Percentiles rank a stretch among this genome's conserved stretches.
Conservation (phyloP, 2,329 filamentous ascomycete species). For the Epichloe amarillans region DNA sequence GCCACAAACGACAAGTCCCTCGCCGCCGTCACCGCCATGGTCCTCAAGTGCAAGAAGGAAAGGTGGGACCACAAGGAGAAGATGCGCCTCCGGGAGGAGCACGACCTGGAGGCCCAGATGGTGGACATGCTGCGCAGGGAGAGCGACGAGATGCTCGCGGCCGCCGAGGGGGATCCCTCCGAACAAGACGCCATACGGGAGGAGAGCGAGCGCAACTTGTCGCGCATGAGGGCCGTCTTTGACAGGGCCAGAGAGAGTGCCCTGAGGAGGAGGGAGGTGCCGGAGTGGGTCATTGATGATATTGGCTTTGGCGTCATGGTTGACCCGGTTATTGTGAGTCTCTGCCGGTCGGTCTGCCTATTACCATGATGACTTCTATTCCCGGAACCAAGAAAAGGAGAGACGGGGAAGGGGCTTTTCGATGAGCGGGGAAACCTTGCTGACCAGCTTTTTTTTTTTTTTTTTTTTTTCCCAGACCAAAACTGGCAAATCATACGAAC, state of each 20-base stretch:
- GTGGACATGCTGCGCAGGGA: constrained; percentile 36
- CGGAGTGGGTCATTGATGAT: constrained; percentile 65
- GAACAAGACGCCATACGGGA: constrained; percentile 33
- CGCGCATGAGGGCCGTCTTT: constrained; percentile 33
- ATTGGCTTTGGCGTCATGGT: constrained; percentile 64
- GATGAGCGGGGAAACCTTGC: background rate
- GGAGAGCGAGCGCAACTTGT: constrained; percentile 35
- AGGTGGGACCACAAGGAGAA: constrained; percentile 69
- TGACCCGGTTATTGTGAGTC: constrained; percentile 47
- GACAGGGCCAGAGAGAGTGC: constrained; percentile 32
- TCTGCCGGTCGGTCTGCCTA: too few relatives aligned
- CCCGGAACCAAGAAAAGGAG: too few relatives aligned
- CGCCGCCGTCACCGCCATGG: constrained; percentile 55
- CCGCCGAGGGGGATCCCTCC: constrained; percentile 28
- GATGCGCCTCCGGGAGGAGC: constrained; percentile 39
- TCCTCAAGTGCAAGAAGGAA: constrained; percentile 71
- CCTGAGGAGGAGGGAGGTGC: constrained; percentile 45
- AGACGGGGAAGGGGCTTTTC: background rate
- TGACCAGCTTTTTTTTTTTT: background rate
- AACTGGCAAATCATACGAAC: constrained; percentile 82
- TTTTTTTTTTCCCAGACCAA: too few relatives aligned
- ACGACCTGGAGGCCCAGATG: constrained; percentile 47
- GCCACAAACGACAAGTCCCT: constrained; percentile 52
- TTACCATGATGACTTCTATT: too few relatives aligned
- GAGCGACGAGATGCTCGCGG: constrained; percentile 26